Conservation (phyloP, 2,329 filamentous ascomycete species). For the Sporothrix brunneoviolacea region DNA sequence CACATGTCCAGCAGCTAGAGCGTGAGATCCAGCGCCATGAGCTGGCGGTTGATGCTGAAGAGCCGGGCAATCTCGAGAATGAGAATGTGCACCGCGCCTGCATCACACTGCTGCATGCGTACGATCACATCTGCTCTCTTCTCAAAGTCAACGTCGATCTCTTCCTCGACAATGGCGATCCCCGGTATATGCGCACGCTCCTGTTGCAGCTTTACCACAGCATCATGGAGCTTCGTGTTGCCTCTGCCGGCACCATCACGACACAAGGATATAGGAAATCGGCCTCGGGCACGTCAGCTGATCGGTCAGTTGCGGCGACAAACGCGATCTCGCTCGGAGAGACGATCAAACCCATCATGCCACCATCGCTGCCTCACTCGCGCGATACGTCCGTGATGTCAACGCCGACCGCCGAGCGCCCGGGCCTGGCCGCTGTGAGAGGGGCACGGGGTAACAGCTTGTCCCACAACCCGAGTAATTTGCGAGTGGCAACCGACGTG, state of each 20-base stretch:
- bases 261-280: slow-evolving; percentile 22
- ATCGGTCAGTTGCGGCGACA: slow-evolving; percentile 14
- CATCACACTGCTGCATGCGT: slow-evolving; percentile 56
- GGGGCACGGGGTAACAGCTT: slow-evolving; percentile 32
- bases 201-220: slow-evolving; percentile 60
- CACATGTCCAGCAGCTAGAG: slow-evolving; percentile 59
- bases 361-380: slow-evolving; percentile 37
- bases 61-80: slow-evolving; percentile 44
- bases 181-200: slow-evolving; percentile 59
- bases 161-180: slow-evolving; percentile 59
- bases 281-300: background rate
- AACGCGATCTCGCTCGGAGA: slow-evolving; percentile 29
- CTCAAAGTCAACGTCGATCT: slow-evolving; percentile 56
- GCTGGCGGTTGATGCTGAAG: slow-evolving; percentile 37
- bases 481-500: slow-evolving; percentile 53
- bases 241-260: slow-evolving; percentile 26
- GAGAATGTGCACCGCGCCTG: slow-evolving; percentile 59
- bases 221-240: slow-evolving; percentile 59
- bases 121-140: slow-evolving; percentile 58
- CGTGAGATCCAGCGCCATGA: slow-evolving; percentile 59
- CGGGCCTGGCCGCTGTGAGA: slow-evolving; percentile 31
- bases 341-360: slow-evolving; percentile 32
- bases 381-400: slow-evolving; percentile 20
- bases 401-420: slow-evolving; percentile 46
- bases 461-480: slow-evolving; percentile 43